Percentiles rank a stretch among this genome's conserved stretches.
Evolutionary conservation across 257 asterid genomes (phyloP).

Genomic region (Solanum ossicruentum): DNA sequence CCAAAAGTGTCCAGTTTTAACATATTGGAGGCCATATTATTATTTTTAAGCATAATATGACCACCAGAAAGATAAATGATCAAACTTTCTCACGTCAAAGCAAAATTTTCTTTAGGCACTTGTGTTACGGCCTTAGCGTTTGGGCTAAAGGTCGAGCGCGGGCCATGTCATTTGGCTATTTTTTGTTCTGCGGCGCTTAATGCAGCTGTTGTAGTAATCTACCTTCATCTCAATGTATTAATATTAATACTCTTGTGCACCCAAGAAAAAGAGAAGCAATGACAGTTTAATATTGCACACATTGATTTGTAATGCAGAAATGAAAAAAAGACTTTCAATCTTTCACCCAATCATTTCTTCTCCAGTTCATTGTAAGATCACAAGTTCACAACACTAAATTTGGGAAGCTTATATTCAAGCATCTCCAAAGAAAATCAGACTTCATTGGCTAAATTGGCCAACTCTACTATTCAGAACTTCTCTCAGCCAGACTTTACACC

Average conservation of each 20-base stretch:
- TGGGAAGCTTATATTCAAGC: not conserved
- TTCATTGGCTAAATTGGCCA: not conserved
- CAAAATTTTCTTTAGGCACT: not conserved
- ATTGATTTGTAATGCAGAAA: not conserved
- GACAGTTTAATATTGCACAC: not conserved
- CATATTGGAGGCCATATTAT: not conserved
- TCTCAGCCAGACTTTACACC: conserved; percentile 29
- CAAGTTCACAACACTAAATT: not conserved
- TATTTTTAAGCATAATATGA: not conserved
- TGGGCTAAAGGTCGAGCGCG: too few relatives aligned
- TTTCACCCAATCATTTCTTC: not conserved
- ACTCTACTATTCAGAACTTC: not conserved
- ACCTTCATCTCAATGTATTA: not conserved
- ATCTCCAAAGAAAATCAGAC: not conserved
- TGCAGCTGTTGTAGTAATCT: not conserved
- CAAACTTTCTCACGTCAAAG: not conserved
- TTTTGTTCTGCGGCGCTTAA: not conserved
- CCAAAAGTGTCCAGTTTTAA: not conserved
- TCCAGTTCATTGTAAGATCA: not conserved
- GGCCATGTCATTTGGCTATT: too few relatives aligned
- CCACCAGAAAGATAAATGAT: not conserved
- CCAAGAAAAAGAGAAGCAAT: not conserved
- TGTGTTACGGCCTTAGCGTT: too few relatives aligned
- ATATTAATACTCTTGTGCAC: not conserved
- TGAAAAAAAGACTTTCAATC: not conserved